Base-by-base conservation (phyloP, 2,329 filamentous ascomycete species). In the Aspergillus ustus region DNA sequence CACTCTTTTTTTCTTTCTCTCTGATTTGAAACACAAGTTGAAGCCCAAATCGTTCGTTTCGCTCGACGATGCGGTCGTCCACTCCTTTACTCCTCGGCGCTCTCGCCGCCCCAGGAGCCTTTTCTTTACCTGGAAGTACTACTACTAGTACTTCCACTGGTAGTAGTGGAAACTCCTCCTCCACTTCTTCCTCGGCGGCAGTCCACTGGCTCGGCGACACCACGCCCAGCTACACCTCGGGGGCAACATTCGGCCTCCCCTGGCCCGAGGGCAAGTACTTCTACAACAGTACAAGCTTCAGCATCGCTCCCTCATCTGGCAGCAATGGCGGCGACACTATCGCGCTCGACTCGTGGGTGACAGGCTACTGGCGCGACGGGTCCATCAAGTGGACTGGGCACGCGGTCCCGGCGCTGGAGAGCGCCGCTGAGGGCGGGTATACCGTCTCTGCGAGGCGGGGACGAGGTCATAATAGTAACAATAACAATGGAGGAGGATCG, bases 341-440 rank as follows among this genome's bases (percentile, higher is more conserved):
- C 2, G 72, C 69, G 56, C 70, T 85, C 7, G 81, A 87, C 62
- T 84, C 85, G 0, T 87, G 85, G 85, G 75, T 81, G 3, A 87
- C 83, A 0, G 84, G 82, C 0, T 85, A 84, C 69, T 88, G 85
- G 86, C 79, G 81, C 1, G 86, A 88, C 72, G 84, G 83, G 28
- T 86, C 85, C 0, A 77, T 87, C 57, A 88, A 87, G 68, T 88
- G 86, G 86, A 86, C 83, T 2, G 85, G 80, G 0, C 86, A 88
- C 67, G 84, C 85, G 0, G 75, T 88, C 48, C 72, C 79, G 13
- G 80, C 75, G 5, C 79, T 78, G 0, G 78, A 80, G 1, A 67
- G 65, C 0, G 69, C 79, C 2, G 69, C 76, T 3, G 76, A 45
- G 9, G 49, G 25, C 25, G 25, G 25, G 19, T 58, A 46, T 11